A percentile compares a stretch with the other conserved stretches of the same genome.
These are phyloP conservation scores for Chaetothyriales sp. DNA, from an alignment of 2,329 filamentous ascomycete species.

Conservation along the genomic window DNA sequence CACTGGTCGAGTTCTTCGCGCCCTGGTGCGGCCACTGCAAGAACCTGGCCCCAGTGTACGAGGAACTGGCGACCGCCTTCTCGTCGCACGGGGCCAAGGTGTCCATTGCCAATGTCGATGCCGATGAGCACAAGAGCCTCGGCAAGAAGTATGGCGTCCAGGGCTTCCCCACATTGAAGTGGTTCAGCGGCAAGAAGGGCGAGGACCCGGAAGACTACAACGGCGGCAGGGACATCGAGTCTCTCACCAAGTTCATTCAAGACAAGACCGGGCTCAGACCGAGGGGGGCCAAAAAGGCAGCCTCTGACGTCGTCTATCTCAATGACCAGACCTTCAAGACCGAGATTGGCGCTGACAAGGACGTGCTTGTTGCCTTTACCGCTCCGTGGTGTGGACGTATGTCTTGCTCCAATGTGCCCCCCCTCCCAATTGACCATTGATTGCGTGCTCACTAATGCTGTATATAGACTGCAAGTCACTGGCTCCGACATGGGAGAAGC, in stretches of 20 bases:
- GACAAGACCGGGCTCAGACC: slow-evolving; percentile 78
- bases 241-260: slow-evolving; percentile 62
- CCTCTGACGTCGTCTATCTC: slow-evolving; percentile 66
- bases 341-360: slow-evolving; percentile 68
- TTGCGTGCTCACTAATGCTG: not conserved
- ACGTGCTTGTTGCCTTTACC: slow-evolving; percentile 91
- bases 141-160: slow-evolving; percentile 78
- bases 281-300: slow-evolving; percentile 57
- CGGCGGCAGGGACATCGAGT: slow-evolving; percentile 76
- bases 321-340: slow-evolving; percentile 66
- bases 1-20: slow-evolving; percentile 94
- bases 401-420: slow-evolving; percentile 31
- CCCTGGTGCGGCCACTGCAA: slow-evolving; percentile 99
- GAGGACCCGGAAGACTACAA: slow-evolving; percentile 74
- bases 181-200: slow-evolving; percentile 81
- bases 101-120: slow-evolving; percentile 89
- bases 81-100: slow-evolving; percentile 61
- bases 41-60: slow-evolving; percentile 84
- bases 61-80: slow-evolving; percentile 69
- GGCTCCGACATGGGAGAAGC: slow-evolving; percentile 75
- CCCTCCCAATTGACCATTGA: too few species aligned
- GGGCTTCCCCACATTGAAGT: slow-evolving; percentile 95
- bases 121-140: slow-evolving; percentile 71
- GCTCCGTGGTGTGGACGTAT: slow-evolving; percentile 97
- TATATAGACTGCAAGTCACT: slow-evolving; percentile 83